Evolutionary conservation across 371 early-diverging fungal species (phyloP).

Genomic region (Capillidium heterosporum): DNA sequence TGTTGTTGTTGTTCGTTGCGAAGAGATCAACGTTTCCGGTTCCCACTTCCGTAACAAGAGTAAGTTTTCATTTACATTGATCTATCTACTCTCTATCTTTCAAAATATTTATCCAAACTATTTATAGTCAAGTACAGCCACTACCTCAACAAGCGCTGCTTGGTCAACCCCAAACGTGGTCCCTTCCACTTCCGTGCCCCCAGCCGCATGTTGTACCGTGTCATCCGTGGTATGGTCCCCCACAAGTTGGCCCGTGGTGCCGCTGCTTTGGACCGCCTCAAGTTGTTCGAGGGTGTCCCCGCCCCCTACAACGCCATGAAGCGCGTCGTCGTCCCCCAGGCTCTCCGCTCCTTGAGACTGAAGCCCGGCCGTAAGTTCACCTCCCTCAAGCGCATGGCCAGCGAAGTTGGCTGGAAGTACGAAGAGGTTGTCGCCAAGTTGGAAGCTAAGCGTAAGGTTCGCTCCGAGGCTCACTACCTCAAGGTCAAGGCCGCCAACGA

Average conservation of each 20-base stretch:
- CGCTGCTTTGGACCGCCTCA: slow-evolving; percentile 91
- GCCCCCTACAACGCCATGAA: slow-evolving; percentile 92
- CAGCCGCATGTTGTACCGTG: slow-evolving; percentile 94
- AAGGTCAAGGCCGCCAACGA: slow-evolving; percentile 60
- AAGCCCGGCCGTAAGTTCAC: slow-evolving; percentile 96
- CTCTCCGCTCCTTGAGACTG: slow-evolving; percentile 90
- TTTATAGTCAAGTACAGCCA: slow-evolving; percentile 79
- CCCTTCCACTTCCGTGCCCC: slow-evolving; percentile 99
- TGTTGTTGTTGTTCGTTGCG: slow-evolving; percentile 95
- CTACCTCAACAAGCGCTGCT: slow-evolving; percentile 96
- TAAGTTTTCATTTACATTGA: slow-evolving; percentile 27
- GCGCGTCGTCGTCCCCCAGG: slow-evolving; percentile 93
- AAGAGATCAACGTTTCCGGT: slow-evolving; percentile 95
- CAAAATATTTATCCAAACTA: not conserved
- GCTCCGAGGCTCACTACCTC: slow-evolving; percentile 80
- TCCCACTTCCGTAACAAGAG: slow-evolving; percentile 98
- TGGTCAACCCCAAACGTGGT: slow-evolving; percentile 96
- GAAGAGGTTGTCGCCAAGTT: slow-evolving; percentile 85
- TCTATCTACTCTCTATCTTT: too few species aligned
- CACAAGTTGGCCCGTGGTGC: slow-evolving; percentile 98
- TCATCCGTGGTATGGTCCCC: slow-evolving; percentile 98
- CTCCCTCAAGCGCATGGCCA: slow-evolving; percentile 82
- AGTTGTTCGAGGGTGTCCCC: slow-evolving; percentile 98
- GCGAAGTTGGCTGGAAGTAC: slow-evolving; percentile 99
- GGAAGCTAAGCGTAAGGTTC: slow-evolving; percentile 95